Evolutionary conservation across 164 flowering plant genomes (phyloP), one percentile per base, ranked within the genome.

Genomic region (Magnolia changhungtana): DNA sequence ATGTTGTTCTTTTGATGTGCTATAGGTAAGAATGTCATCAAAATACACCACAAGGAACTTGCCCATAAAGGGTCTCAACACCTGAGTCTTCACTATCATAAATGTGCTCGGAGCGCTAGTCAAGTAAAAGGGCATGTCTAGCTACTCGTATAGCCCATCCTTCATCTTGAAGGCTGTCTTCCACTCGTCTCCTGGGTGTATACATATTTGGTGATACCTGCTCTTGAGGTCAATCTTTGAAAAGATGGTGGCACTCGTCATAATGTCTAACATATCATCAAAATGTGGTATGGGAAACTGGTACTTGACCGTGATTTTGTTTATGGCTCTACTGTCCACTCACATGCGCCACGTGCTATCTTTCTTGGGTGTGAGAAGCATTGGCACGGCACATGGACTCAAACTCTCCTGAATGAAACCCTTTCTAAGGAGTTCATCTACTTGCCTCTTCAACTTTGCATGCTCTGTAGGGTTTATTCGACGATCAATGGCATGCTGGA

Each of bases 161-260:
- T 14, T 18, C 3, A 49, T 51, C 14, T 72, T 72, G 21, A 72
- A 72, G 1, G 63, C 19, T 0, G 45, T 72, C 11, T 72, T 72
- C 63, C 74, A 72, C 63, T 52, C 18, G 51, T 72, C 63, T 8
- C 74, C 31, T 20, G 49, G 74, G 24, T 49, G 61, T 21, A 72
- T 72, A 37, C 59, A 11, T 0, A 70, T 70, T 20, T 70, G 72
- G 20, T 70, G 72, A 70, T 70, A 70, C 8, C 27, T 6, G 2
- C 37, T 20, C 18, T 20, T 31, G 8, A 70, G 51, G 51, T 70
- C 59, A 16, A 70, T 20, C 20, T 70, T 70, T 10, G 21, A 70
- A 37, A 27, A 70, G 6, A 27, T 4, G 5, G 45, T 31, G 23
- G n/a, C 2, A n/a, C 21, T 0, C 18, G 72, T 0, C 64, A 72